Base-by-base conservation (phyloP, 305 asterid genomes). In the Lippia alba region DNA sequence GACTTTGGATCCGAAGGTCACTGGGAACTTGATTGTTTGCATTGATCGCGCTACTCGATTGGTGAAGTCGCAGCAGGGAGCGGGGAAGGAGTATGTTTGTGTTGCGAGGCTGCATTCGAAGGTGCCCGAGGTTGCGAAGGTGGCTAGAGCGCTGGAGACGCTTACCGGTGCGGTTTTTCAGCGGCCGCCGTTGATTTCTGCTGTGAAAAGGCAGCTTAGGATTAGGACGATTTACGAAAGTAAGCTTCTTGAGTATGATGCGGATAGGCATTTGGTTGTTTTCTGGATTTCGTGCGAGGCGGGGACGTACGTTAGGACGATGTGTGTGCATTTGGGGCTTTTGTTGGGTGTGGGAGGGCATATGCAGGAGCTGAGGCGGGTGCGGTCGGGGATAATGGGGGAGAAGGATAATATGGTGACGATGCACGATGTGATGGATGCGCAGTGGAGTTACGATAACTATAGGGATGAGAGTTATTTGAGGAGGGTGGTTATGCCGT, bases 331-430 rank as follows among this genome's bases (percentile, higher is more conserved):
- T 78, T 79, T 87, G 67, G 94, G 94, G 16, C 71, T 87, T 69
- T 68, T 87, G 76, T 78, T 87, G 80, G 94, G 94, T 16, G 94
- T 85, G 32, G 94, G 94, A 46, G 89, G 56, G 33, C 94, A 87
- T 75, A 87, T 87, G 94, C 94, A 87, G 84, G 94, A 87, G 84
- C 61, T 87, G 75, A 82, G 94, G 78, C 75, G 94, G 57, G 94
- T 87, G 0, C 59, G 94, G 63, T 87, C 94, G 4, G 94, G 94
- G 66, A 87, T 87, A 71, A 51, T 84, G 56, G 94, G 94, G 6
- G 94, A 87, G 81, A 87, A 87, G 79, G 90, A 87, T 85, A 87
- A 87, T 70, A 87, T 87, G 94, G 91, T 85, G 14, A 85, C 91
- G 0, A 87, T 87, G 94, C 94, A 87, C 24, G 94, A 87, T 83